A percentile compares a stretch with the other conserved stretches of the same genome.
These are phyloP conservation scores for Lonicera japonica DNA, from an alignment of 129 eudicot genomes.

Conservation along the genomic window DNA sequence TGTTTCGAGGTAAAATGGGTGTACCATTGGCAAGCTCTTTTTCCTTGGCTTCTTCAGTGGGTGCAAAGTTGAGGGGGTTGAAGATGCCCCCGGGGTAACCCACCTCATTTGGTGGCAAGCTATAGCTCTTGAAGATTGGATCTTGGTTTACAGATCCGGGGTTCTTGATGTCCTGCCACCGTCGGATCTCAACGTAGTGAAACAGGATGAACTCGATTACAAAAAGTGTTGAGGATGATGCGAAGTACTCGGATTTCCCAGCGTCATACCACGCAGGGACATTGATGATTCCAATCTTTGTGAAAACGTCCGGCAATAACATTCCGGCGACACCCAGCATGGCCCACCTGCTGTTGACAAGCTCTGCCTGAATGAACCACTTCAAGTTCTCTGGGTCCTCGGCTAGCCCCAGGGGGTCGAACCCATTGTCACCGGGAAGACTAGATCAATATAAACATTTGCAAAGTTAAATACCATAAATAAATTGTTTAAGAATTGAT, in stretches of 20 bases:
- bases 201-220: slow-evolving; percentile 93
- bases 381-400: slow-evolving; percentile 93
- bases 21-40: slow-evolving; percentile 91
- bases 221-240: slow-evolving; percentile 82
- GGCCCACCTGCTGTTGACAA: slow-evolving; percentile 94
- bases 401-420: slow-evolving; percentile 88
- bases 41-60: slow-evolving; percentile 80
- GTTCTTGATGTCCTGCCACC: slow-evolving; percentile 99
- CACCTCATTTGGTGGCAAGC: slow-evolving; percentile 75
- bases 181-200: slow-evolving; percentile 92
- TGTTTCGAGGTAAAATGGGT: neutral
- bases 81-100: slow-evolving; percentile 96
- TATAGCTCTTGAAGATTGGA: slow-evolving; percentile 88
- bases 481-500: too few relatives aligned
- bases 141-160: slow-evolving; percentile 95
- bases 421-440: slow-evolving; percentile 99
- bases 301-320: slow-evolving; percentile 85
- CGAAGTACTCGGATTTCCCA: slow-evolving; percentile 74
- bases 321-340: slow-evolving; percentile 96
- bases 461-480: neutral
- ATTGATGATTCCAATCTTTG: slow-evolving; percentile 65
- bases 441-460: slow-evolving; percentile 21
- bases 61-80: slow-evolving; percentile 82
- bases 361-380: slow-evolving; percentile 97
- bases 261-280: slow-evolving; percentile 89